Conservation (phyloP, 345 rosid species). For the Corchorus capsularis region DNA sequence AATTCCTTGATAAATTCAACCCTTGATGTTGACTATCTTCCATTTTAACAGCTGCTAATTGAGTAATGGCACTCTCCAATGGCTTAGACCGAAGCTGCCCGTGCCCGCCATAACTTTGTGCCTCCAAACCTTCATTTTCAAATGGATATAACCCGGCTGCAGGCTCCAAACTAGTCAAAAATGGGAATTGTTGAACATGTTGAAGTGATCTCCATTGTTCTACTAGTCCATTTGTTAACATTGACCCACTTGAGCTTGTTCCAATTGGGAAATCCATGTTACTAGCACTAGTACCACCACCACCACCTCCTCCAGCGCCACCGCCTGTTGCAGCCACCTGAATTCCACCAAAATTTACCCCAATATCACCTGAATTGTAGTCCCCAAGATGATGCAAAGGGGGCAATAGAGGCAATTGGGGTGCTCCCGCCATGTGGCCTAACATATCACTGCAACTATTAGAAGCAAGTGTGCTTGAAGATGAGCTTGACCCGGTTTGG, state of each 20-base stretch:
- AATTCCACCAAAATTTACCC: constrained; percentile 39
- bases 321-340: constrained; percentile 19
- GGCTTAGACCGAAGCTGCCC: constrained; percentile 35
- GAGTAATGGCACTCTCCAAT: constrained; percentile 28
- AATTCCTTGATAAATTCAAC: constrained; percentile 48
- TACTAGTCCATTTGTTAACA: constrained; percentile 36
- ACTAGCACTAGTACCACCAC: constrained; percentile 26
- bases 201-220: constrained; percentile 49
- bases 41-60: constrained; percentile 35
- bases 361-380: constrained; percentile 33
- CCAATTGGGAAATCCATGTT: constrained; percentile 28
- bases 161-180: constrained; percentile 33
- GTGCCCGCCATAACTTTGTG: constrained; percentile 26
- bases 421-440: constrained; percentile 29
- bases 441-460: constrained; percentile 31
- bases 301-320: not conserved
- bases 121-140: constrained; percentile 34
- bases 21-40: constrained; percentile 39
- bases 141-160: constrained; percentile 33
- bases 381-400: constrained; percentile 42
- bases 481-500: constrained; percentile 32
- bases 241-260: constrained; percentile 24
- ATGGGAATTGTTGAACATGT: constrained; percentile 48
- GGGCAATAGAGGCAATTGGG: constrained; percentile 43
- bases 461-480: constrained; percentile 37